A percentile compares a stretch with the other conserved stretches of the same genome.
Conservation (phyloP, 257 asterid species). For the Mentha longifolia region DNA sequence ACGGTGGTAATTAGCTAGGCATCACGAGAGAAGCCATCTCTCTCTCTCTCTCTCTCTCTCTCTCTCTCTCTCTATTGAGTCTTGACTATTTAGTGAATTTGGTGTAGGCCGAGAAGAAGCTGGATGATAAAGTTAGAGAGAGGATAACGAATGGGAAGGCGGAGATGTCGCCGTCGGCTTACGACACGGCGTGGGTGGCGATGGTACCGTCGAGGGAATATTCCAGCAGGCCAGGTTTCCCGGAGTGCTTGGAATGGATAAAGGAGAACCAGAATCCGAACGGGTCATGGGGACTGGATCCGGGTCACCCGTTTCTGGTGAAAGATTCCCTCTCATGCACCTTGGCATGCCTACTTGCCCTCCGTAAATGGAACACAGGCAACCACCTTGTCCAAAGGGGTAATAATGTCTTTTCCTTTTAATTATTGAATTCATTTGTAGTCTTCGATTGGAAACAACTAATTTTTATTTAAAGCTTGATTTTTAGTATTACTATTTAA, state of each 20-base stretch:
- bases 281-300: constrained; percentile 47
- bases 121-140: constrained; percentile 31
- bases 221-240: constrained; percentile 24
- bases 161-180: constrained; percentile 31
- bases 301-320: constrained; percentile 26
- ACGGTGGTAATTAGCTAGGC: too few relatives aligned
- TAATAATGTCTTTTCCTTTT: too few relatives aligned
- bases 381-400: constrained; percentile 5
- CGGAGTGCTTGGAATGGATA: constrained; percentile 44
- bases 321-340: constrained; percentile 43
- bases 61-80: too few relatives aligned
- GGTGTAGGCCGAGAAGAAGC: too few relatives aligned
- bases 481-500: too few relatives aligned
- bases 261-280: constrained; percentile 40
- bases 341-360: constrained; percentile 43
- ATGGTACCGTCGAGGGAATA: constrained; percentile 29
- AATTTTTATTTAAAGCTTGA: too few relatives aligned
- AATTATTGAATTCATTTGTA: too few relatives aligned
- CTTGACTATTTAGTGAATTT: too few relatives aligned
- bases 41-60: too few relatives aligned
- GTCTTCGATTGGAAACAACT: too few relatives aligned
- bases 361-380: constrained; percentile 37
- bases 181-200: constrained; percentile 39
- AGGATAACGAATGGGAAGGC: constrained; percentile 33
- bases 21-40: too few relatives aligned